Evolutionary conservation across 148 eudicot genomes (phyloP).

Genomic region (Persicaria tinctoria): DNA sequence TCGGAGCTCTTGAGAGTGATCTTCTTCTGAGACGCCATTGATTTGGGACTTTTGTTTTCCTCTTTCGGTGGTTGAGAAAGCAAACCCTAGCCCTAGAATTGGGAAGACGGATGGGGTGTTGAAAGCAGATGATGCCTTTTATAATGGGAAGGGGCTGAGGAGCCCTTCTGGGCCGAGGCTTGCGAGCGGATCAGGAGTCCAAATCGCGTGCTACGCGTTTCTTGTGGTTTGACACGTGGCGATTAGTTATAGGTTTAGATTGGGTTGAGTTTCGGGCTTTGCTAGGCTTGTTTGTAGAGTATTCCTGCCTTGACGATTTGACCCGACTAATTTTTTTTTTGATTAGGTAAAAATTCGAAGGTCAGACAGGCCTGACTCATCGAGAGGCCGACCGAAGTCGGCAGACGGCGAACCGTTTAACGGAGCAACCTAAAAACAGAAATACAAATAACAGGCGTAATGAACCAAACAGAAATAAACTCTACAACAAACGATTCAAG

Average conservation of each 20-base stretch:
- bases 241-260: not conserved
- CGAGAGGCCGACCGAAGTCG: too few relatives aligned
- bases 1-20: conserved; percentile 19
- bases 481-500: too few relatives aligned
- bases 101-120: not conserved
- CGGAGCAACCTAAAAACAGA: too few relatives aligned
- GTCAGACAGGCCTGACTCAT: too few relatives aligned
- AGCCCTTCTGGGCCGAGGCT: not conserved
- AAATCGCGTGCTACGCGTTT: conserved; percentile 5
- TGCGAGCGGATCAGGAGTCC: not conserved
- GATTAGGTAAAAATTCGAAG: too few relatives aligned
- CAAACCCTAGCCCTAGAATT: conserved; percentile 13
- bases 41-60: not conserved
- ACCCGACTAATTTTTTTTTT: too few relatives aligned
- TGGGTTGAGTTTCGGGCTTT: not conserved
- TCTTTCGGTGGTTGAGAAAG: not conserved
- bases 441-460: too few relatives aligned
- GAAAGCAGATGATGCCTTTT: not conserved
- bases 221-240: not conserved
- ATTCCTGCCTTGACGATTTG: not conserved
- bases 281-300: not conserved
- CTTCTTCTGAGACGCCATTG: conserved; percentile 16
- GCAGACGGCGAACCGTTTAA: too few relatives aligned
- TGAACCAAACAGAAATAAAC: too few relatives aligned
- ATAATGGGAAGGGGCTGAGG: not conserved